phyloP scores from a whole-genome alignment of 805 yeast genomes.

The Wickerhamomyces kurtzmanii region DNA sequence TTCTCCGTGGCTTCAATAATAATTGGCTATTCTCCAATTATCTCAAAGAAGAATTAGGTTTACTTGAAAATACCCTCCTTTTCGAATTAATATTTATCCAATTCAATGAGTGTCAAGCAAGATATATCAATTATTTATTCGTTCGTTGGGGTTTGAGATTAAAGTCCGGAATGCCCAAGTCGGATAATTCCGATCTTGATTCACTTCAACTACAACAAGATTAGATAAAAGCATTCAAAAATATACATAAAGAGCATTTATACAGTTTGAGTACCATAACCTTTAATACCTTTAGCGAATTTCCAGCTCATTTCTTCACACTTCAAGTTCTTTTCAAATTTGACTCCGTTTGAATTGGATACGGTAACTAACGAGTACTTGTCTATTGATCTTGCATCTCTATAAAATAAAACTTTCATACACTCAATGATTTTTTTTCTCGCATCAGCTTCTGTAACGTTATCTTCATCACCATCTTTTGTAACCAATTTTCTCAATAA shows the following conservation, averaged over 20 bases:
- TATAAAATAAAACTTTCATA: slow-evolving; percentile 89
- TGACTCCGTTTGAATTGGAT: slow-evolving; percentile 50
- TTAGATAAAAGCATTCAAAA: no score
- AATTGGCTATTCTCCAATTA: no score
- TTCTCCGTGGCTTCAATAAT: no score
- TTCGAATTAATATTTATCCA: background rate
- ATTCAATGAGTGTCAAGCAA: background rate
- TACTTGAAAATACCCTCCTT: no score
- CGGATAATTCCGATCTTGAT: slow-evolving; percentile 9
- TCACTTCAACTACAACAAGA: background rate
- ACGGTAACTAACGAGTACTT: slow-evolving; percentile 75
- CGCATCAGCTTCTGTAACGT: slow-evolving; percentile 67
- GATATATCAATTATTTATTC: slow-evolving; percentile 9
- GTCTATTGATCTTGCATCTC: slow-evolving; percentile 93
- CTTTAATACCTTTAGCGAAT: slow-evolving; percentile 80
- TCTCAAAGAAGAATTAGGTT: no score
- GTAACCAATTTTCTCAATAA: slow-evolving; percentile 79
- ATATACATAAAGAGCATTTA: no score
- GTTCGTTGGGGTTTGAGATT: slow-evolving; percentile 15
- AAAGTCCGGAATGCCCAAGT: slow-evolving; percentile 8
- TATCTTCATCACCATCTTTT: slow-evolving; percentile 62
- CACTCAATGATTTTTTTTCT: slow-evolving; percentile 67
- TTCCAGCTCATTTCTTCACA: slow-evolving; percentile 81
- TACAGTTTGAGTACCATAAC: slow-evolving; percentile 73
- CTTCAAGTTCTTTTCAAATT: slow-evolving; percentile 53